Percentiles rank a stretch among this genome's conserved stretches.
These are phyloP conservation scores for Marasmius tenuissimus DNA, from an alignment of 1,284 basidiomycete species.

Conservation along the genomic window DNA sequence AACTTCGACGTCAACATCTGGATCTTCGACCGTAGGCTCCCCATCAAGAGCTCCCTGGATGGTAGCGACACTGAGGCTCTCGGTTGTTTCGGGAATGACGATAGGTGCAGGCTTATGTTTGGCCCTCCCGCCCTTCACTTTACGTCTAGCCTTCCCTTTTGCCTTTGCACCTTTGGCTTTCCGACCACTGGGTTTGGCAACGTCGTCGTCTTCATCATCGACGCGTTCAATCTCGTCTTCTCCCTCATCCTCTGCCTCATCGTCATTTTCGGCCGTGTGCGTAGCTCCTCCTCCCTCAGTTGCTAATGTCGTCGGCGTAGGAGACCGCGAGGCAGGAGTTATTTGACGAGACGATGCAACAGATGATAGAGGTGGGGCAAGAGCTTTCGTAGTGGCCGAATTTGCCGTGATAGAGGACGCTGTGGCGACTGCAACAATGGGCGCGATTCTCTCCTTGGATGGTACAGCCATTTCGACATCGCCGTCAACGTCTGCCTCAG, in stretches of 20 bases:
- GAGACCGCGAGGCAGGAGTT: background rate
- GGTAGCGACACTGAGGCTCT: background rate
- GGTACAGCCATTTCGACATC: conserved; percentile 3
- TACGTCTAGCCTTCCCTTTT: background rate
- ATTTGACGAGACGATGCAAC: background rate
- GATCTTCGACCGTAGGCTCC: background rate
- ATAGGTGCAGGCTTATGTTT: background rate
- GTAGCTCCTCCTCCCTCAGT: background rate
- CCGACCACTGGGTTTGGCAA: background rate
- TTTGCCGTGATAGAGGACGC: background rate
- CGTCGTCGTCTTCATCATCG: background rate
- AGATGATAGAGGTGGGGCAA: background rate
- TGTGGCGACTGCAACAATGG: conserved; percentile 1
- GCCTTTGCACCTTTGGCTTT: background rate
- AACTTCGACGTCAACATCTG: conserved; percentile 1
- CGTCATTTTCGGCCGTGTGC: background rate
- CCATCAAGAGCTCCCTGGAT: background rate
- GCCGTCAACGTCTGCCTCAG: background rate
- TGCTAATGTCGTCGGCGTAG: background rate
- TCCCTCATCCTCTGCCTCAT: background rate
- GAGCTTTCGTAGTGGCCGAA: background rate
- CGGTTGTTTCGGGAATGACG: background rate
- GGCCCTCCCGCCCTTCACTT: background rate
- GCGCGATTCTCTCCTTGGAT: background rate
- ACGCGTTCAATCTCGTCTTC: background rate